These are phyloP conservation scores for Hypoxylon crocopeplum DNA, from an alignment of 495 filamentous ascomycete genomes.

Conservation along the genomic window DNA sequence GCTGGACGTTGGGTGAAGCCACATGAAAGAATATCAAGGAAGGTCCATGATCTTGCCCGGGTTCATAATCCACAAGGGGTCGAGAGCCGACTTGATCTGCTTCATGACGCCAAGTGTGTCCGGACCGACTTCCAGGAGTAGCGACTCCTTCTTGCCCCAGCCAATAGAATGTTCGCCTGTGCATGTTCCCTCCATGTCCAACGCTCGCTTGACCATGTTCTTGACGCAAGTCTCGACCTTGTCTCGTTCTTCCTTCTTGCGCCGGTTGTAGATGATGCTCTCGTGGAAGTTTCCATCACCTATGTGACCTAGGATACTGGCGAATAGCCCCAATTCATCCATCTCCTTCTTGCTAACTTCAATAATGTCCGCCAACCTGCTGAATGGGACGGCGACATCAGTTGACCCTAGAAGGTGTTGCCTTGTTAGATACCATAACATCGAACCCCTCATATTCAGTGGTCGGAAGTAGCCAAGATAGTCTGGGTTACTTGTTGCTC, in stretches of 20 bases:
- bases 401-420: constrained; percentile 61
- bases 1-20: not conserved
- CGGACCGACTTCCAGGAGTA: constrained; percentile 81
- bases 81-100: constrained; percentile 80
- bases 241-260: constrained; percentile 67
- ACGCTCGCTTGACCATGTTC: constrained; percentile 84
- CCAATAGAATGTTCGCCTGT: constrained; percentile 92
- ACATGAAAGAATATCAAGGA: constrained; percentile 24
- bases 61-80: constrained; percentile 91
- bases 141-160: constrained; percentile 81
- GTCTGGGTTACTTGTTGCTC: not conserved
- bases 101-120: constrained; percentile 87
- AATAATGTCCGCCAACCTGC: constrained; percentile 85
- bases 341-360: constrained; percentile 90
- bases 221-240: constrained; percentile 82
- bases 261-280: constrained; percentile 81
- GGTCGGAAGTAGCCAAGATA: not conserved
- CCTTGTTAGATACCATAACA: not conserved
- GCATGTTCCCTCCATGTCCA: constrained; percentile 94
- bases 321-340: constrained; percentile 83
- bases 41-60: constrained; percentile 88
- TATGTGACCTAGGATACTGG: constrained; percentile 74
- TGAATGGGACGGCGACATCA: constrained; percentile 90
- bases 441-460: not conserved
- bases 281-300: constrained; percentile 88